A percentile compares a stretch with the other conserved stretches of the same genome.
phyloP scores from a whole-genome alignment of 2,329 filamentous ascomycete species.

The Botryosphaeria dothidea region DNA sequence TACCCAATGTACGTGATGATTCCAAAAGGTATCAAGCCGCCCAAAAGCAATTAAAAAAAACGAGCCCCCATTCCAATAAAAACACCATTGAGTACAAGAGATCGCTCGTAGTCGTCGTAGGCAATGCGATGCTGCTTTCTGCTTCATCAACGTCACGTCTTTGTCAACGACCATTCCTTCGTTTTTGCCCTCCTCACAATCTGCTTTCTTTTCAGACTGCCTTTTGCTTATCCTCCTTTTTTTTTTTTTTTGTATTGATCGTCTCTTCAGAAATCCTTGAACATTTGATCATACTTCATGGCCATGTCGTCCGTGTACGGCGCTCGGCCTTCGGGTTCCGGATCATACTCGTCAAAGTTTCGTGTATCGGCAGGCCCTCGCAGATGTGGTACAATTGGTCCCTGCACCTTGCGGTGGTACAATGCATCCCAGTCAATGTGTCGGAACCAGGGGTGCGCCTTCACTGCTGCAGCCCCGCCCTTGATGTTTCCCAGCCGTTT shows the following conservation, averaged over 20 bases:
- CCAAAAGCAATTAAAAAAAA: background rate
- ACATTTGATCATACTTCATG: conserved; percentile 68
- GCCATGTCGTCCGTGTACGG: conserved; percentile 70
- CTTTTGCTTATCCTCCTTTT: background rate
- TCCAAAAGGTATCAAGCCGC: conserved; percentile 20
- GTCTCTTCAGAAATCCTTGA: conserved; percentile 64
- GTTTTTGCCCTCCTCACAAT: background rate
- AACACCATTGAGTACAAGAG: conserved; percentile 13
- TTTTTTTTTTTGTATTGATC: background rate
- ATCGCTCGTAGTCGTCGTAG: conserved; percentile 15
- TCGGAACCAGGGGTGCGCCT: conserved; percentile 74
- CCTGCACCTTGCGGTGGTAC: conserved; percentile 62
- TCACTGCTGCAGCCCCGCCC: conserved; percentile 71
- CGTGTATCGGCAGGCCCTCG: conserved; percentile 72
- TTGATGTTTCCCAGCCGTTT: conserved; percentile 76
- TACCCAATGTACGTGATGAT: conserved; percentile 20
- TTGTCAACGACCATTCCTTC: background rate
- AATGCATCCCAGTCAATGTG: conserved; percentile 74
- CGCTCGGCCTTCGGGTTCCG: conserved; percentile 66
- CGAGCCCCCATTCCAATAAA: background rate
- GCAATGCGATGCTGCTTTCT: background rate
- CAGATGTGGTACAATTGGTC: conserved; percentile 75
- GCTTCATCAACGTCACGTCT: background rate
- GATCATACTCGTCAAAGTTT: conserved; percentile 83
- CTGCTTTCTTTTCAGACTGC: background rate